Conservation (phyloP, 257 asterid species). For the Capsicum baccatum region DNA sequence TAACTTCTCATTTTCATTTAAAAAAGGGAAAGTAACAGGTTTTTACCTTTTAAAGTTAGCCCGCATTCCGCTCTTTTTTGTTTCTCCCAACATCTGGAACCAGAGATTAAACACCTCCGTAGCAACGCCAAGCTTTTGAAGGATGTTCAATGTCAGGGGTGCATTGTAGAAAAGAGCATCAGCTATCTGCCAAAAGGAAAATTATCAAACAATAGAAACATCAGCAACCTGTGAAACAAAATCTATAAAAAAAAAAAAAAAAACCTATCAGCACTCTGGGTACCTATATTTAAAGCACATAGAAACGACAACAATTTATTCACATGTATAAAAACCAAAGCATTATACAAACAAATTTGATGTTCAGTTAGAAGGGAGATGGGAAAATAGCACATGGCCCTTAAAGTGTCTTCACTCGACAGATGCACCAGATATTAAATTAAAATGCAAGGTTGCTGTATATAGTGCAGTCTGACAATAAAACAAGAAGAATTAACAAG, state of each 20-base stretch:
- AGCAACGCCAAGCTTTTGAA: slow-evolving; percentile 90
- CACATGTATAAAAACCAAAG: background rate
- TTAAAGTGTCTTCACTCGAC: background rate
- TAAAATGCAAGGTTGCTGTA: background rate
- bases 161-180: slow-evolving; percentile 95
- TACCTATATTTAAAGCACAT: background rate
- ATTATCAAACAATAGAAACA: slow-evolving; percentile 25
- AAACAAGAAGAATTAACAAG: background rate
- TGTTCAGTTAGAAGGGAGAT: background rate
- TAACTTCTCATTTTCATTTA: background rate
- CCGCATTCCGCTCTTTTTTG: slow-evolving; percentile 76
- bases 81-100: slow-evolving; percentile 95
- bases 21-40: slow-evolving; percentile 20
- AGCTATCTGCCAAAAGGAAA: slow-evolving; percentile 66
- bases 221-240: slow-evolving; percentile 30
- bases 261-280: background rate
- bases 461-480: background rate
- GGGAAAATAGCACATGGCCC: background rate
- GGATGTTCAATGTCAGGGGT: slow-evolving; percentile 64
- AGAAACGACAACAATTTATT: slow-evolving; percentile 13
- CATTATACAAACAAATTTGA: background rate
- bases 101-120: slow-evolving; percentile 91
- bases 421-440: background rate
- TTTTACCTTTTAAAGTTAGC: slow-evolving; percentile 82
- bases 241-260: background rate